A percentile compares a stretch with the other conserved stretches of the same genome.
These are phyloP conservation scores for Corallochytrium limacisporum DNA, from an alignment of 78 protist species.

Conservation along the genomic window DNA sequence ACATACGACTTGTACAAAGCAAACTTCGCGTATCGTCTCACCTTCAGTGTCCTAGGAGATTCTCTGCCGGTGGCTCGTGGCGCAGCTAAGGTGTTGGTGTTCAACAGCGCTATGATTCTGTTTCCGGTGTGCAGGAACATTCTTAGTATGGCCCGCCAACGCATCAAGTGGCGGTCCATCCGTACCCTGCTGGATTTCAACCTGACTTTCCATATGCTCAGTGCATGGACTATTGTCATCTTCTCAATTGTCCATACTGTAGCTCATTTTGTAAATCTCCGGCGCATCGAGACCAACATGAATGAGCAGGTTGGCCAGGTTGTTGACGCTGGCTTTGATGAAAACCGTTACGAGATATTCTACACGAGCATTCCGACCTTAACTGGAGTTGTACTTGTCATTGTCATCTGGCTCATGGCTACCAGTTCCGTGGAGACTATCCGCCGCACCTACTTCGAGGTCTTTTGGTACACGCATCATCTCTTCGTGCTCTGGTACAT, in stretches of 20 bases:
- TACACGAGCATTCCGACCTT: slow-evolving; percentile 29
- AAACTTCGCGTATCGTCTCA: not conserved
- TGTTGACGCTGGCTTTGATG: not conserved
- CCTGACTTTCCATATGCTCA: slow-evolving; percentile 41
- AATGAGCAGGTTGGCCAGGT: not conserved
- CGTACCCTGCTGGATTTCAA: slow-evolving; percentile 57
- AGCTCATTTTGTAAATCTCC: not conserved
- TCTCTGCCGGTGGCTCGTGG: slow-evolving; percentile 35
- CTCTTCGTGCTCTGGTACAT: slow-evolving; percentile 60
- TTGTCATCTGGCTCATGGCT: slow-evolving; percentile 68
- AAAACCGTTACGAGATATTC: slow-evolving; percentile 4
- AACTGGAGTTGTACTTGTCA: slow-evolving; percentile 44
- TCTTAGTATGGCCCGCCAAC: not conserved
- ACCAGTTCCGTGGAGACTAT: slow-evolving; percentile 39
- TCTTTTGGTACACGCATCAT: slow-evolving; percentile 83
- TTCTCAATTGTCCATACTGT: slow-evolving; percentile 1
- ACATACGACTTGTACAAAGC: not conserved
- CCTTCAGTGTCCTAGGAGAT: not conserved
- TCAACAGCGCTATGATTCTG: slow-evolving; percentile 44
- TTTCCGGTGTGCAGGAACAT: slow-evolving; percentile 50
- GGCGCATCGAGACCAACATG: not conserved
- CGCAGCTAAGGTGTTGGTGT: slow-evolving; percentile 28
- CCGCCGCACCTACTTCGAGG: slow-evolving; percentile 58
- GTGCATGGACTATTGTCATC: slow-evolving; percentile 38
- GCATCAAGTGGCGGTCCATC: not conserved